Base-by-base conservation (phyloP, 805 yeast species). In the Candida adriatica region DNA sequence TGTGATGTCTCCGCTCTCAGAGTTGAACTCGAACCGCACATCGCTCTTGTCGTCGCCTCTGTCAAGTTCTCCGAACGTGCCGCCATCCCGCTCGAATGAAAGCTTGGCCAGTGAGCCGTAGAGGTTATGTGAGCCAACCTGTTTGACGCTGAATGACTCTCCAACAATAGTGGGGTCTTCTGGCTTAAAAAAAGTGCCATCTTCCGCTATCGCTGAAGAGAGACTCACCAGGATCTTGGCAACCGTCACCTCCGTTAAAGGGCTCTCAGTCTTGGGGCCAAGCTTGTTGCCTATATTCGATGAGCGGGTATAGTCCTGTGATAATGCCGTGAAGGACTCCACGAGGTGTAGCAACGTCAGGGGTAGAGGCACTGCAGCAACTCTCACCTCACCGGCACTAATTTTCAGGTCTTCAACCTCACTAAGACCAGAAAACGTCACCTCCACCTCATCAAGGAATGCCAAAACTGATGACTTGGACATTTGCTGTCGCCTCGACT, bases 1-100 rank as follows among this genome's bases (percentile, higher is more conserved):
- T 0, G 75, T 68, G 13, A 61, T 49, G 24, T 66, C 66, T 10
- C 48, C 44, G 0, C 49, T 34, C 8, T 42, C 48, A 7, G 48
- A 37, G 29, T 64, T 61, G 15, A 64, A 35, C 45, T 77, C 82
- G 47, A 76, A 71, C 20, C 78, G 47, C 3, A 77, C 29, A 41
- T 77, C 84, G 6, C 70, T 67, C 24, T 63, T 64, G 1, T 44
- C 37, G 11, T 49, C 26, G 16, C 46, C 39, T n/a, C 50, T 46
- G 16, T 46, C 50, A 35, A 70, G 58, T 18, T 37, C 30, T 5
- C 46, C 45, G 17, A 53, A 30, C 6, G 38, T n/a, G 1, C 37
- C 30, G 9, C 52, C 46, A 16, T 49, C 36, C 15, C 36, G 41
- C 14, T 57, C 35, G 4, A 53, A 13, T 5, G 64, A 35, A 1